These are phyloP conservation scores for Rhodotorula sp. DNA, from an alignment of 1,284 basidiomycete genomes.

Conservation along the genomic window DNA sequence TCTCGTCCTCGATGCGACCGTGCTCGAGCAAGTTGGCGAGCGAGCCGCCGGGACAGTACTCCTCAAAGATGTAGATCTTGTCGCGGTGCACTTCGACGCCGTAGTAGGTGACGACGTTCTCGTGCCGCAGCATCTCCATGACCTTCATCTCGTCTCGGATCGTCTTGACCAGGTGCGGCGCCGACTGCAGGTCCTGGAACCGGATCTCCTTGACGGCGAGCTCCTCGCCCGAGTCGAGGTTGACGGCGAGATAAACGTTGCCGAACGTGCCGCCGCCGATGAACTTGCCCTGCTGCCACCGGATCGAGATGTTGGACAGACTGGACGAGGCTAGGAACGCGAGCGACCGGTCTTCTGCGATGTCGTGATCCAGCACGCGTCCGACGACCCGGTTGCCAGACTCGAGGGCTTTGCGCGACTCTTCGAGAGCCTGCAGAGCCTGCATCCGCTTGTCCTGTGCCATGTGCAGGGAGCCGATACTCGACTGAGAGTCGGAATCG, in stretches of 20 bases:
- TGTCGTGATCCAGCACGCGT: slow-evolving; percentile 85
- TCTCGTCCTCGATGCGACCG: slow-evolving; percentile 94
- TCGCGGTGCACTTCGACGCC: slow-evolving; percentile 99
- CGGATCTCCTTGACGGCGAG: slow-evolving; percentile 99
- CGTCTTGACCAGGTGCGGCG: slow-evolving; percentile 65
- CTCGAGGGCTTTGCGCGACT: slow-evolving; percentile 60
- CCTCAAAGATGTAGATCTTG: slow-evolving; percentile 98
- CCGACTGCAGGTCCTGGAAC: slow-evolving; percentile 81
- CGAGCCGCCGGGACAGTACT: slow-evolving; percentile 96
- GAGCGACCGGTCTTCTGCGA: slow-evolving; percentile 82
- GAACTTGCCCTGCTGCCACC: slow-evolving; percentile 98
- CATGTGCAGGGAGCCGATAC: slow-evolving; percentile 31
- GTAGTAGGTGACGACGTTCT: slow-evolving; percentile 98
- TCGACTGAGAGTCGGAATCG: slow-evolving; percentile 18
- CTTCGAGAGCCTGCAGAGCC: slow-evolving; percentile 56
- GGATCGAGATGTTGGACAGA: slow-evolving; percentile 89
- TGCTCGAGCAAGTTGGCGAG: slow-evolving; percentile 85
- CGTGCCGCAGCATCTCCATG: slow-evolving; percentile 98
- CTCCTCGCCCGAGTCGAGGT: slow-evolving; percentile 90
- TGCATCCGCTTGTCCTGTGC: slow-evolving; percentile 39
- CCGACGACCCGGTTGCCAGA: slow-evolving; percentile 73
- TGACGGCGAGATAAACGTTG: slow-evolving; percentile 96
- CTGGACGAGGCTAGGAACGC: slow-evolving; percentile 76
- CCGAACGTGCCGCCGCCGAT: slow-evolving; percentile 98
- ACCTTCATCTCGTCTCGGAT: slow-evolving; percentile 96